These are phyloP conservation scores for Lasiosphaeria miniovina DNA, from an alignment of 495 filamentous ascomycete species.

Conservation along the genomic window DNA sequence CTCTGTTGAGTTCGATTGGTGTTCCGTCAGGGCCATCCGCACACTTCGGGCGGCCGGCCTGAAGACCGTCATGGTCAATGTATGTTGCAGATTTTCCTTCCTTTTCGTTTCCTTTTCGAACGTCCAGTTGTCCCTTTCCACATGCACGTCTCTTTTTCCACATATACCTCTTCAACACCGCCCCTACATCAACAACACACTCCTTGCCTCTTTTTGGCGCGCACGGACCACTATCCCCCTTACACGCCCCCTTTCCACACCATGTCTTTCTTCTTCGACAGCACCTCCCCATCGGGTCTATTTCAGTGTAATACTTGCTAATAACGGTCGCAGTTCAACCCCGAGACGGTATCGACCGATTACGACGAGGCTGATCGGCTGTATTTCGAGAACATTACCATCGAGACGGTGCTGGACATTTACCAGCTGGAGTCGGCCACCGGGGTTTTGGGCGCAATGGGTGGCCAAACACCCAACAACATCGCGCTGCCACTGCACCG, in stretches of 20 bases:
- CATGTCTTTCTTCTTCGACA: neutral
- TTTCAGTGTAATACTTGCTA: constrained; percentile 1
- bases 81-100: constrained; percentile 9
- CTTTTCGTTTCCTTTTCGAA: neutral
- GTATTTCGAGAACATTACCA: constrained; percentile 96
- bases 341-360: constrained; percentile 92
- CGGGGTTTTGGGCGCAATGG: constrained; percentile 97
- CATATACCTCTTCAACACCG: neutral
- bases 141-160: no score
- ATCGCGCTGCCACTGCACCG: constrained; percentile 88
- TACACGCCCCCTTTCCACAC: no score
- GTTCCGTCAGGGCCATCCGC: constrained; percentile 92
- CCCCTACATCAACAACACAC: no score
- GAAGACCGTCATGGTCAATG: constrained; percentile 98
- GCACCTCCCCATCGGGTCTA: neutral
- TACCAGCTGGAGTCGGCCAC: constrained; percentile 84
- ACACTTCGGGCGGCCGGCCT: constrained; percentile 82
- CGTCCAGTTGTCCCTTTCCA: neutral
- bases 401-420: constrained; percentile 93
- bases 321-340: constrained; percentile 57
- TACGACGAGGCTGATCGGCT: constrained; percentile 94
- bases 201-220: no score
- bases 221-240: no score
- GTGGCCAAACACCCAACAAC: constrained; percentile 97
- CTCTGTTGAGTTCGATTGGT: constrained; percentile 99